These are phyloP conservation scores for Dactylella cylindrospora DNA, from an alignment of 2,329 filamentous ascomycete species.

Conservation along the genomic window DNA sequence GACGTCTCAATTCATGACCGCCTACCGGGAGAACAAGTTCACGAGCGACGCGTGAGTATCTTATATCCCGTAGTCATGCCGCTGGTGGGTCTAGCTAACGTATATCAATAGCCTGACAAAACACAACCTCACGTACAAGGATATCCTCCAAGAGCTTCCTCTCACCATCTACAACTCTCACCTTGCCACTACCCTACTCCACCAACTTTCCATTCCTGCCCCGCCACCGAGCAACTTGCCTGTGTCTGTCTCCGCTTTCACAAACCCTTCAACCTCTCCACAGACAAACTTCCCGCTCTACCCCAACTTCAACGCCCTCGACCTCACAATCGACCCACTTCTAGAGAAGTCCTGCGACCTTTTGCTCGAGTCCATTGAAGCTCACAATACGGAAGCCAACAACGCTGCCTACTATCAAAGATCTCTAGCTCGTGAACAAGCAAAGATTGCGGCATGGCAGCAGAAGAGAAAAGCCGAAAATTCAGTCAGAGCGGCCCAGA, in stretches of 20 bases:
- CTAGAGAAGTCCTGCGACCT: constrained; percentile 98
- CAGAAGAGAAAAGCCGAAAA: constrained; percentile 96
- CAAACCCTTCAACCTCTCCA: constrained; percentile 52
- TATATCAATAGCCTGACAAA: constrained; percentile 73
- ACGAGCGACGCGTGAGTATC: constrained; percentile 67
- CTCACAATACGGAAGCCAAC: constrained; percentile 97
- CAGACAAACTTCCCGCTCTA: constrained; percentile 66
- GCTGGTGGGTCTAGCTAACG: constrained; percentile 46
- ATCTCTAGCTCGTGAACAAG: constrained; percentile 87
- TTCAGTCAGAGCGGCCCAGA: constrained; percentile 75
- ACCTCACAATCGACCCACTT: constrained; percentile 93
- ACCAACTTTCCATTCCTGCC: constrained; percentile 82
- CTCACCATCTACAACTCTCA: constrained; percentile 94
- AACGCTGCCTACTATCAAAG: constrained; percentile 98
- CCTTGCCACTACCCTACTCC: constrained; percentile 89
- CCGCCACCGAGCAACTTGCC: constrained; percentile 65
- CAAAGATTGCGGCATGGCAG: constrained; percentile 96
- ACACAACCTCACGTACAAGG: constrained; percentile 87
- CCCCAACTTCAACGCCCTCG: constrained; percentile 85
- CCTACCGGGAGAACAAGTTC: constrained; percentile 97
- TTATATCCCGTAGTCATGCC: neutral
- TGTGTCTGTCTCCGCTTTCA: constrained; percentile 32
- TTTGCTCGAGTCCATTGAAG: constrained; percentile 93
- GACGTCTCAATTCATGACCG: constrained; percentile 80
- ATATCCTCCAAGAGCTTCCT: constrained; percentile 88